Conservation (phyloP, 495 filamentous ascomycete genomes). For the Ramalina peruviana region DNA sequence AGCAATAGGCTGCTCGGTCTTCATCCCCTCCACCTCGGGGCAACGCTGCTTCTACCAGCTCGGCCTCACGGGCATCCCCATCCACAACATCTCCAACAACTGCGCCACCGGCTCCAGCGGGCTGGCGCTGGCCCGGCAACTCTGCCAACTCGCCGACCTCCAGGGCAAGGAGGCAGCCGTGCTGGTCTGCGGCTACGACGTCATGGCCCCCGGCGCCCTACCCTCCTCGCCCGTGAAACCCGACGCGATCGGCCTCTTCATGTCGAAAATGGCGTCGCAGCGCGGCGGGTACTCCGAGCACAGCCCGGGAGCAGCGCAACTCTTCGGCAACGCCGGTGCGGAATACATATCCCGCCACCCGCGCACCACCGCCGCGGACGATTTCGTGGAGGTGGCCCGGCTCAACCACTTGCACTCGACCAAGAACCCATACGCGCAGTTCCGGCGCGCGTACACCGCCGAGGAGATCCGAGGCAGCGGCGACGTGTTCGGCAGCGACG, state of each 20-base stretch:
- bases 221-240: conserved; percentile 44
- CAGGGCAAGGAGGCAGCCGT: conserved; percentile 57
- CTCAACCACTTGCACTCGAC: conserved; percentile 85
- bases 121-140: conserved; percentile 64
- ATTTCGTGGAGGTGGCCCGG: conserved; percentile 89
- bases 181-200: conserved; percentile 90
- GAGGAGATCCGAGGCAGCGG: conserved; percentile 69
- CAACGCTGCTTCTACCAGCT: conserved; percentile 99
- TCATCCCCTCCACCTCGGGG: conserved; percentile 86
- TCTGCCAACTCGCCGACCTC: conserved; percentile 52
- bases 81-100: conserved; percentile 98
- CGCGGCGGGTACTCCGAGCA: too few relatives aligned
- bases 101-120: conserved; percentile 89
- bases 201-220: conserved; percentile 88
- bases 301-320: conserved; percentile 76
- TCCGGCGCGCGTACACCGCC: conserved; percentile 78
- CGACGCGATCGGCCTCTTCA: conserved; percentile 58
- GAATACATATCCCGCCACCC: conserved; percentile 92
- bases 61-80: conserved; percentile 89
- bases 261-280: conserved; percentile 68
- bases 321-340: conserved; percentile 88
- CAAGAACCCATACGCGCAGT: conserved; percentile 94
- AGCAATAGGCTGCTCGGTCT: conserved; percentile 95
- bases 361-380: conserved; percentile 67
- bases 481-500: conserved; percentile 47